These are phyloP conservation scores for Persicaria tinctoria DNA, from an alignment of 148 eudicot genomes.

Conservation along the genomic window DNA sequence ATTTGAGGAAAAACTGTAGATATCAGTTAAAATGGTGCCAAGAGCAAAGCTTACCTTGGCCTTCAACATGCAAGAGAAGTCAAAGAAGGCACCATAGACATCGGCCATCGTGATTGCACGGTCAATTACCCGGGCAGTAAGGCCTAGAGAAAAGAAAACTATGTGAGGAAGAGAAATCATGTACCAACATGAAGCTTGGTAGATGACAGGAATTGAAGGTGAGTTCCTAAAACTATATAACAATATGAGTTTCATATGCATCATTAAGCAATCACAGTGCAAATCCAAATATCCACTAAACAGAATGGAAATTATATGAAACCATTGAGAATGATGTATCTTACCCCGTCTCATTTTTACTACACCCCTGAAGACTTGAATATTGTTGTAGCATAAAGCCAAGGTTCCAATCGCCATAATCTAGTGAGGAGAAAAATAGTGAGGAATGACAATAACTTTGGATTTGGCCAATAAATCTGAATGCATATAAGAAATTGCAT, in stretches of 20 bases:
- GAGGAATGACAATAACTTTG: not conserved
- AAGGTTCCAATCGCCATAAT: constrained; percentile 91
- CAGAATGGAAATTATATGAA: not conserved
- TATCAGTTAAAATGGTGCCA: not conserved
- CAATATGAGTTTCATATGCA: not conserved
- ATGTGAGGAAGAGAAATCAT: not conserved
- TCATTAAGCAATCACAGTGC: not conserved
- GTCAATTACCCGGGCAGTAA: constrained; percentile 75
- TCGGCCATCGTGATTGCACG: constrained; percentile 65
- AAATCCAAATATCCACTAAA: not conserved
- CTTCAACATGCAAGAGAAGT: constrained; percentile 67
- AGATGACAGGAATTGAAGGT: not conserved
- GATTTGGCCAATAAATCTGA: not conserved
- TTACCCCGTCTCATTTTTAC: constrained; percentile 95
- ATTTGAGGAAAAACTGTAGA: not conserved
- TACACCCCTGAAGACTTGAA: constrained; percentile 86
- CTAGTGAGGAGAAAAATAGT: constrained; percentile 19
- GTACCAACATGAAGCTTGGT: not conserved
- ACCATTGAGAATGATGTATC: constrained; percentile 12
- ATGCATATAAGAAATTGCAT: not conserved
- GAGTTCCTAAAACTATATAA: not conserved
- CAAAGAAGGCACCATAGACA: constrained; percentile 84
- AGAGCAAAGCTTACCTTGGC: constrained; percentile 43
- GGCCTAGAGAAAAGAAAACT: constrained; percentile 35
- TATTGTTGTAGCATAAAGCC: constrained; percentile 84